phyloP scores from a whole-genome alignment of 1,139 yeast genomes.

The Taphrina communis region DNA sequence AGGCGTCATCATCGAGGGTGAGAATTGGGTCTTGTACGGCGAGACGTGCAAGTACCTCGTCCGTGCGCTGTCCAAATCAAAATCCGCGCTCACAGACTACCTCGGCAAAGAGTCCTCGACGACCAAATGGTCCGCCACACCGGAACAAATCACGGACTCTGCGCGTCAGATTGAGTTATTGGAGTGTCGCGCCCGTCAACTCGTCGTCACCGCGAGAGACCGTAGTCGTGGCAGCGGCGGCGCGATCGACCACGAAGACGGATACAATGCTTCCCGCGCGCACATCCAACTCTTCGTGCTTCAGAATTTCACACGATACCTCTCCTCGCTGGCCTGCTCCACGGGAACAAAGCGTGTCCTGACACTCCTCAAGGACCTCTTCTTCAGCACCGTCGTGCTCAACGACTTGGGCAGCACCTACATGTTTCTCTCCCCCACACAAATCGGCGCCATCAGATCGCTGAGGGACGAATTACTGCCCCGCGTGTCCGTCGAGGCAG shows the following conservation, averaged over 20 bases:
- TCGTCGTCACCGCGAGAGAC: slow-evolving; percentile 16
- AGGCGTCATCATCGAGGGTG: slow-evolving; percentile 40
- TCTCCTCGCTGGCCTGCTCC: slow-evolving; percentile 8
- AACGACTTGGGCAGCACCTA: slow-evolving; percentile 76
- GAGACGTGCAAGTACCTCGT: slow-evolving; percentile 40
- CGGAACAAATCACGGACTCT: slow-evolving; percentile 10
- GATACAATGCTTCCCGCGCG: slow-evolving; percentile 30
- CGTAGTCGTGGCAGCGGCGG: slow-evolving; percentile 6
- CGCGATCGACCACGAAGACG: slow-evolving; percentile 32
- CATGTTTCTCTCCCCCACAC: slow-evolving; percentile 60
- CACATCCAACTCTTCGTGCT: slow-evolving; percentile 37
- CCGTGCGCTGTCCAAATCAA: slow-evolving; percentile 26
- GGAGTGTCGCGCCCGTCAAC: slow-evolving; percentile 27
- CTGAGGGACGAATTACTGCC: slow-evolving; percentile 53
- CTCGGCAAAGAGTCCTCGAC: not conserved
- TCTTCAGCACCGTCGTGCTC: slow-evolving; percentile 74
- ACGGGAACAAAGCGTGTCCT: slow-evolving; percentile 50
- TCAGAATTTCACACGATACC: slow-evolving; percentile 10
- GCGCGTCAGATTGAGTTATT: slow-evolving; percentile 20
- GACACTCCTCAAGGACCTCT: slow-evolving; percentile 61
- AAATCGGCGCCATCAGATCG: slow-evolving; percentile 51
- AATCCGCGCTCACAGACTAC: slow-evolving; percentile 28
- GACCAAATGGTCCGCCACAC: slow-evolving; percentile 10
- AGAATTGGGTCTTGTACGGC: slow-evolving; percentile 36
- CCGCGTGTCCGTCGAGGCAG: slow-evolving; percentile 65